phyloP scores from a whole-genome alignment of 2,329 filamentous ascomycete species.

The Fonsecaea pedrosoi region DNA sequence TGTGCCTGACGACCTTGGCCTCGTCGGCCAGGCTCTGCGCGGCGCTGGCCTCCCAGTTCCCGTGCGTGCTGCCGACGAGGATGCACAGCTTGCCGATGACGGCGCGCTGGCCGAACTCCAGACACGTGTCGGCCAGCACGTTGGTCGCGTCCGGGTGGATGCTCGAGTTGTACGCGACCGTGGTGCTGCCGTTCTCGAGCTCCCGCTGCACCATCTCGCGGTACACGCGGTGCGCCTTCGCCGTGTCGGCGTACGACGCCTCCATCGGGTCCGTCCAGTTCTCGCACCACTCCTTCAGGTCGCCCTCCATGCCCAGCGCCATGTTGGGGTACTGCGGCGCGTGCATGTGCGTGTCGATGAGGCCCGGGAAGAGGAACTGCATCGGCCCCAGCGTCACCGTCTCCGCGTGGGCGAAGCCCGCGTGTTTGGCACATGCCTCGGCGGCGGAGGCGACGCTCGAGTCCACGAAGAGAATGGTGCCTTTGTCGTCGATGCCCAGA shows the following conservation, averaged over 20 bases:
- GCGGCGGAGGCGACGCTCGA: slow-evolving; percentile 5
- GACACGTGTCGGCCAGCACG: slow-evolving; percentile 63
- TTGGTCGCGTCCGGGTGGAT: slow-evolving; percentile 63
- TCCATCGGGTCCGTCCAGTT: slow-evolving; percentile 70
- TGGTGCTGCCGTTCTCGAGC: slow-evolving; percentile 68
- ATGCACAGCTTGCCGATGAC: slow-evolving; percentile 22
- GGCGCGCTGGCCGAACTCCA: slow-evolving; percentile 62
- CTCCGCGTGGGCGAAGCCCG: slow-evolving; percentile 12
- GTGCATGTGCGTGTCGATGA: slow-evolving; percentile 73
- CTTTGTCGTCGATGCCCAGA: slow-evolving; percentile 22
- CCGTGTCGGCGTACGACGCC: slow-evolving; percentile 62
- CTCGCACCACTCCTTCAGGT: slow-evolving; percentile 66
- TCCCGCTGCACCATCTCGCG: slow-evolving; percentile 62
- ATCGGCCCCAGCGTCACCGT: slow-evolving; percentile 14
- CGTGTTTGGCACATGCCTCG: slow-evolving; percentile 21
- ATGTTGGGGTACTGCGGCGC: slow-evolving; percentile 63
- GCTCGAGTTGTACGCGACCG: slow-evolving; percentile 66
- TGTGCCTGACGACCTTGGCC: slow-evolving; percentile 46
- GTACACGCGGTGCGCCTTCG: slow-evolving; percentile 62
- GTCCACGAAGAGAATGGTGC: slow-evolving; percentile 25
- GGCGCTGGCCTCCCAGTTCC: slow-evolving; percentile 56
- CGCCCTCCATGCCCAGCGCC: slow-evolving; percentile 50
- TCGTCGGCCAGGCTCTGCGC: slow-evolving; percentile 37
- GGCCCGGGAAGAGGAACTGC: slow-evolving; percentile 63
- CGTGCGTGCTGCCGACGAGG: slow-evolving; percentile 69